Conservation (phyloP, 2,329 filamentous ascomycete species). For the Penicillium sp. region DNA sequence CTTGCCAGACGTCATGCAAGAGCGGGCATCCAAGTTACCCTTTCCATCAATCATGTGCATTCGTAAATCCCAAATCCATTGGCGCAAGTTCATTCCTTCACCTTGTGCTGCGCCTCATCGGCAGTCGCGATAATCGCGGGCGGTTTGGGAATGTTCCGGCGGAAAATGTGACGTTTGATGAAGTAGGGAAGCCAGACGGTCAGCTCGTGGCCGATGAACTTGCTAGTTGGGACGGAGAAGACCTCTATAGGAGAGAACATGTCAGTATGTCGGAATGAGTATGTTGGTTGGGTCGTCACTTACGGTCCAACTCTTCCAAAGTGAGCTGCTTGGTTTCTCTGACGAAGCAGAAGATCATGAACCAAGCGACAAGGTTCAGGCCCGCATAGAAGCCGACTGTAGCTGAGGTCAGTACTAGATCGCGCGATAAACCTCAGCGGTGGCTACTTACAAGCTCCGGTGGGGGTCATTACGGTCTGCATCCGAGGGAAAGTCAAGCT, state of each 20-base stretch:
- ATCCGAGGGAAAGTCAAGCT: conserved; percentile 51
- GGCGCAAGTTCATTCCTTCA: neutral
- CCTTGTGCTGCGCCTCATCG: conserved; percentile 1
- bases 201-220: conserved; percentile 58
- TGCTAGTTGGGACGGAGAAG: conserved; percentile 59
- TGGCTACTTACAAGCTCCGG: conserved; percentile 55
- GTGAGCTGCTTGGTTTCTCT: conserved; percentile 58
- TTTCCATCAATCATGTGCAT: too few species aligned
- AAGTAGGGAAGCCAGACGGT: conserved; percentile 61
- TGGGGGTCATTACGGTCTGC: conserved; percentile 48
- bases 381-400: conserved; percentile 41
- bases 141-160: conserved; percentile 41
- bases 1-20: too few species aligned
- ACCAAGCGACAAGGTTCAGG: conserved; percentile 60
- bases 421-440: accelerated
- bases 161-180: conserved; percentile 58
- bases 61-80: neutral
- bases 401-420: conserved; percentile 35
- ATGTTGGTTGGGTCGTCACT: neutral
- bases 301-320: conserved; percentile 32
- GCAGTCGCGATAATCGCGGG: conserved; percentile 26
- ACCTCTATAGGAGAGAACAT: conserved; percentile 55
- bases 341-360: conserved; percentile 64
- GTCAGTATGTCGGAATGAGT: conserved; percentile 29
- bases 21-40: too few species aligned